phyloP scores from a whole-genome alignment of 2,329 filamentous ascomycete species.

The Microcyclospora tardicrescens region DNA sequence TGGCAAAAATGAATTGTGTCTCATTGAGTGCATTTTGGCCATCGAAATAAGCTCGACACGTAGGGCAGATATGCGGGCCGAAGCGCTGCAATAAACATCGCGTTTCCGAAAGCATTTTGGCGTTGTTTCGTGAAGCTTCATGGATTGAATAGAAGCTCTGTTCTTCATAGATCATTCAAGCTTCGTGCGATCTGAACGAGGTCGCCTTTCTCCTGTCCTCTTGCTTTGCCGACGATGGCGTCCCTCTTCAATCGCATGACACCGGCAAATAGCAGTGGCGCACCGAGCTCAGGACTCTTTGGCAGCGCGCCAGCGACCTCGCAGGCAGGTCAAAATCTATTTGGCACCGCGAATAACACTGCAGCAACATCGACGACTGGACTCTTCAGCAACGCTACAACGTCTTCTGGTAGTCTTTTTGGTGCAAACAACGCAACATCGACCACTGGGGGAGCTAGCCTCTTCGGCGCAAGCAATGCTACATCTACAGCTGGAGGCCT shows the following conservation, averaged over 20 bases:
- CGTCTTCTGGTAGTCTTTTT: conserved; percentile 2
- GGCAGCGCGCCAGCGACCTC: not conserved
- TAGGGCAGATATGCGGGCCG: not conserved
- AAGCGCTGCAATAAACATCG: conserved; percentile 1
- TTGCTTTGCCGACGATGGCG: too few species aligned
- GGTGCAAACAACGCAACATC: conserved; percentile 1
- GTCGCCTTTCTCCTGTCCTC: too few species aligned
- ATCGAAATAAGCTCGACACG: too few species aligned
- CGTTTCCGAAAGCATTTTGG: not conserved
- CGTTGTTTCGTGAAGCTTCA: not conserved
- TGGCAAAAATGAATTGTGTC: too few species aligned
- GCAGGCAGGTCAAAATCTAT: not conserved
- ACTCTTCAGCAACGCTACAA: not conserved
- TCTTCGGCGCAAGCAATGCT: not conserved
- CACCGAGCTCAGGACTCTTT: not conserved
- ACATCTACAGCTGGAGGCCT: conserved; percentile 4
- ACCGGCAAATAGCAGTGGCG: not conserved
- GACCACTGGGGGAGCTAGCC: not conserved
- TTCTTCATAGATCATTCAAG: too few species aligned
- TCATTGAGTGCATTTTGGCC: too few species aligned
- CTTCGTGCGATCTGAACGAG: too few species aligned
- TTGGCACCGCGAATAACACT: not conserved
- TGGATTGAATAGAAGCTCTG: not conserved
- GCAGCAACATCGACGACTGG: not conserved
- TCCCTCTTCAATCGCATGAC: not conserved